These are phyloP conservation scores for Lagerstroemia speciosa DNA, from an alignment of 345 rosid genomes.

Conservation along the genomic window DNA sequence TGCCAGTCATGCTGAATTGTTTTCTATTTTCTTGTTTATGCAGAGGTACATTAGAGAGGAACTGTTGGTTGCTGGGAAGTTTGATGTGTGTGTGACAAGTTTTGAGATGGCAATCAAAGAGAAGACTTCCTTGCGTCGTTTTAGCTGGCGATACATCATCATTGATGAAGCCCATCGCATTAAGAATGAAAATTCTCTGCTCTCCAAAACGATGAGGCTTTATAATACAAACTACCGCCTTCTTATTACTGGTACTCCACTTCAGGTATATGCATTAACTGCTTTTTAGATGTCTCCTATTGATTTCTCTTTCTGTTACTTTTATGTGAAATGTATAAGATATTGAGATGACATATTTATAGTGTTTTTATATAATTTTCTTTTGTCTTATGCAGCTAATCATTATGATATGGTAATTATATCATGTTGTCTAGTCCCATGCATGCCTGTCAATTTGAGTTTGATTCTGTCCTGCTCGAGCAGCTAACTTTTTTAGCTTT, in stretches of 20 bases:
- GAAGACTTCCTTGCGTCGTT: slow-evolving; percentile 78
- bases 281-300: no score
- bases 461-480: no score
- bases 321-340: background rate
- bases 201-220: slow-evolving; percentile 93
- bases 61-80: slow-evolving; percentile 88
- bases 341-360: no score
- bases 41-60: slow-evolving; percentile 92
- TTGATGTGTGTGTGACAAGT: slow-evolving; percentile 96
- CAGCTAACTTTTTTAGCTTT: no score
- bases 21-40: slow-evolving; percentile 8
- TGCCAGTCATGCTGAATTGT: background rate
- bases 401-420: background rate
- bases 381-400: background rate
- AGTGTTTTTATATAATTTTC: background rate
- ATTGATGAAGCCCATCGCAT: slow-evolving; percentile 98
- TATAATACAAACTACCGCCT: slow-evolving; percentile 82
- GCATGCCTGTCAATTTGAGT: no score
- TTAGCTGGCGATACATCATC: slow-evolving; percentile 95
- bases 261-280: slow-evolving; percentile 57
- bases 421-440: no score
- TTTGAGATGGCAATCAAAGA: slow-evolving; percentile 99
- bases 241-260: slow-evolving; percentile 95
- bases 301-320: background rate
- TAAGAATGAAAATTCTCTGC: slow-evolving; percentile 89